Percentiles rank a stretch among this genome's conserved stretches.
phyloP scores from a whole-genome alignment of 139 green algal species.

The Chlamydomonas sphaeroides region DNA sequence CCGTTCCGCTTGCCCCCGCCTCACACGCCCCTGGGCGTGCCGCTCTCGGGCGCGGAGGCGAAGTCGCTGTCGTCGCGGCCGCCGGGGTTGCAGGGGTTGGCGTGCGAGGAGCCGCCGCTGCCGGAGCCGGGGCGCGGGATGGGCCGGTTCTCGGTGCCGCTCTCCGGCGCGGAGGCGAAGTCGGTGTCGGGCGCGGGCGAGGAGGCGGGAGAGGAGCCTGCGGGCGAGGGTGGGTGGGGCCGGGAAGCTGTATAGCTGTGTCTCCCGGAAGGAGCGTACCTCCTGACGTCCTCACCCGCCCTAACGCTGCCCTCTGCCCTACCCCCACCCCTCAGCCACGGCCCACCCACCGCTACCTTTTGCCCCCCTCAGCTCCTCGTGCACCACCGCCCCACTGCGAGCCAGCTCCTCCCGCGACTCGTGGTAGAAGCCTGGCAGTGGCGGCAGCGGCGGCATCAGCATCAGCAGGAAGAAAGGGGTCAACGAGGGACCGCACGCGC shows the following conservation, averaged over 20 bases:
- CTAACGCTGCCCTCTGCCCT: too few relatives aligned
- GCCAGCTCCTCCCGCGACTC: conserved; percentile 11
- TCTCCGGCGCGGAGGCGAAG: conserved; percentile 5
- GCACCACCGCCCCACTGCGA: conserved; percentile 10
- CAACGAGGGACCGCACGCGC: too few relatives aligned
- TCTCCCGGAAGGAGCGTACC: too few relatives aligned
- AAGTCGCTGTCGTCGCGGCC: neutral
- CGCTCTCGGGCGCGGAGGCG: neutral
- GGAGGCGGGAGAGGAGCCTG: neutral
- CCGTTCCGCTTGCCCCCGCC: too few relatives aligned
- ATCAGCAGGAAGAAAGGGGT: neutral
- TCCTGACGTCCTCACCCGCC: too few relatives aligned
- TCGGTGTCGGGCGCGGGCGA: neutral
- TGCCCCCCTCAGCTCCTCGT: conserved; percentile 7
- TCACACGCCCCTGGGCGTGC: too few relatives aligned
- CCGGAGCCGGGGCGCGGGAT: neutral
- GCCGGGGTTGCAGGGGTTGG: too few relatives aligned
- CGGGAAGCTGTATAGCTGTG: neutral
- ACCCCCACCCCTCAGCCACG: neutral
- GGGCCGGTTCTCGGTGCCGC: neutral
- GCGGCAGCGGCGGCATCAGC: too few relatives aligned
- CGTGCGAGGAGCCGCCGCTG: neutral
- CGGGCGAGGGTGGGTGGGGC: neutral
- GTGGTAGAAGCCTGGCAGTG: conserved; percentile 10
- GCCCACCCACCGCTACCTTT: neutral